A percentile compares a stretch with the other conserved stretches of the same genome.
Conservation (phyloP, 352 stramenopile genomes). For the Pythium graminicola region DNA sequence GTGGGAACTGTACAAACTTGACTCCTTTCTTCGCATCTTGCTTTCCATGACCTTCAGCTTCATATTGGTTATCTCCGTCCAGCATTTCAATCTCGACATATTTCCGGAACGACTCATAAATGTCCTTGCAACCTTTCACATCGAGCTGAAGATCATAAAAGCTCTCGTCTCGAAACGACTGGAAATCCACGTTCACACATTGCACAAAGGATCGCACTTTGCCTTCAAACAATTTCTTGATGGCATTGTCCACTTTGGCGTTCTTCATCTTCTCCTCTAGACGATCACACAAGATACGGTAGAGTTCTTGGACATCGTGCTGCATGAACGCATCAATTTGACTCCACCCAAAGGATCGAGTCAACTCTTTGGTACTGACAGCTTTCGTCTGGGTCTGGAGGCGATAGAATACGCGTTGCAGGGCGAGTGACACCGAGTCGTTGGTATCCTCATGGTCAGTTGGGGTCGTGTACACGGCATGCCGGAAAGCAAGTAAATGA, state of each 20-base stretch:
- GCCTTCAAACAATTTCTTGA: constrained; percentile 87
- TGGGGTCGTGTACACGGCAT: constrained; percentile 79
- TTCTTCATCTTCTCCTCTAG: constrained; percentile 92
- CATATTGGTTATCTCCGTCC: constrained; percentile 93
- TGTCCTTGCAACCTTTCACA: constrained; percentile 87
- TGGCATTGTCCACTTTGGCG: constrained; percentile 69
- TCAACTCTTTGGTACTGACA: constrained; percentile 91
- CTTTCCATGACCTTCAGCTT: constrained; percentile 82
- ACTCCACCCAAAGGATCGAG: constrained; percentile 90
- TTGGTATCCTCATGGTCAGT: constrained; percentile 75
- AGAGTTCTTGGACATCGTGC: constrained; percentile 90
- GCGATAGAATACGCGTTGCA: constrained; percentile 84
- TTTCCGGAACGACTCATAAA: constrained; percentile 88
- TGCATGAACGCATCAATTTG: constrained; percentile 90
- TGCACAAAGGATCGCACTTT: constrained; percentile 87
- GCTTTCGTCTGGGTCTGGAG: constrained; percentile 63
- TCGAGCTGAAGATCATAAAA: constrained; percentile 92
- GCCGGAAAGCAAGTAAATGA: constrained; percentile 79
- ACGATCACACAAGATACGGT: constrained; percentile 88
- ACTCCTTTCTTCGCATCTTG: constrained; percentile 88
- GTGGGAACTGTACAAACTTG: constrained; percentile 79
- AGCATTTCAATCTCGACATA: constrained; percentile 92
- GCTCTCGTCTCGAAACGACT: constrained; percentile 82
- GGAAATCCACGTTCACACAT: constrained; percentile 88
- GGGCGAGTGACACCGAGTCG: constrained; percentile 71